These are phyloP conservation scores for Fraxinus cuspidata DNA, from an alignment of 257 asterid genomes.

Conservation along the genomic window DNA sequence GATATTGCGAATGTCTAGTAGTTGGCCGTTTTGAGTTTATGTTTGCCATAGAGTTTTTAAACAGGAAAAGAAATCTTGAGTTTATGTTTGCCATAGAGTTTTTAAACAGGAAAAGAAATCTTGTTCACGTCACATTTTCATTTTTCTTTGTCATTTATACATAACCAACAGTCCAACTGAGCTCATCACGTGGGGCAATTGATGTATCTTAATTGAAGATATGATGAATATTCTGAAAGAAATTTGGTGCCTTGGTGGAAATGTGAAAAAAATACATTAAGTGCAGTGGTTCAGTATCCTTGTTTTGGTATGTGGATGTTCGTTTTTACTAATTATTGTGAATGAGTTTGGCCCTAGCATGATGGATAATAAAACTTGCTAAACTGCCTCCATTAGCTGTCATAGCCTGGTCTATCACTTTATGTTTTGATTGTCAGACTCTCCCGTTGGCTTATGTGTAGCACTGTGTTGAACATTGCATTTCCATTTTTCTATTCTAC, in stretches of 20 bases:
- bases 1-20: neutral
- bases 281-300: neutral
- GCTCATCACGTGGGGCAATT: conserved; percentile 6
- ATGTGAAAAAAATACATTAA: neutral
- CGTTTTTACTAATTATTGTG: neutral
- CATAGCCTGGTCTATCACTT: neutral
- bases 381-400: neutral
- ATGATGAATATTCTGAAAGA: conserved; percentile 2
- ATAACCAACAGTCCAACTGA: neutral
- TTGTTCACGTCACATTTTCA: conserved; percentile 9
- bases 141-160: neutral
- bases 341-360: conserved; percentile 1
- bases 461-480: neutral
- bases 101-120: conserved; percentile 4
- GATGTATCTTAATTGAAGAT: conserved; percentile 12
- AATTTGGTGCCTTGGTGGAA: conserved; percentile 4
- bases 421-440: neutral
- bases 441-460: neutral
- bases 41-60: neutral
- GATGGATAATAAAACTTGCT: neutral
- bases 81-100: conserved; percentile 10
- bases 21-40: conserved; percentile 15
- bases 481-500: neutral
- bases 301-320: neutral
- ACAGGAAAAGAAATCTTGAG: conserved; percentile 14